Evolutionary conservation across 2,329 filamentous ascomycete species (phyloP).

Genomic region (Chaetomium sp.): DNA sequence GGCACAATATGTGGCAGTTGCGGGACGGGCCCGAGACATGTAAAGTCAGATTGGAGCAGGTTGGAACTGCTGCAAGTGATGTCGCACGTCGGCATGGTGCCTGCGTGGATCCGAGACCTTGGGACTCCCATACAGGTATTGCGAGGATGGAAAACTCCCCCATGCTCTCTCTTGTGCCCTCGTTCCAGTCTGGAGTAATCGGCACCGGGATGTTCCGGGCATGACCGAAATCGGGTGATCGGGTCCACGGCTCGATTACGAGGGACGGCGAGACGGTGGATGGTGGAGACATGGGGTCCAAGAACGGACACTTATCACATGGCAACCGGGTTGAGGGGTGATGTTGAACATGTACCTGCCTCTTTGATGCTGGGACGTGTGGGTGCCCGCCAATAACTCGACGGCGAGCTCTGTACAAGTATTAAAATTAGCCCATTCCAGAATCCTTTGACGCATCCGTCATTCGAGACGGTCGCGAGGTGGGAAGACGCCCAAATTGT

Average conservation of each 20-base stretch:
- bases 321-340: conserved; percentile 2
- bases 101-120: conserved; percentile 4
- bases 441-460: background rate
- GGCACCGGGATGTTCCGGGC: background rate
- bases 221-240: background rate
- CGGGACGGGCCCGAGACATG: conserved; percentile 11
- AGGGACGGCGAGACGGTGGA: background rate
- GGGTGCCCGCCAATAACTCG: background rate
- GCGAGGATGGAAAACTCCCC: background rate
- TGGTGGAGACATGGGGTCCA: background rate
- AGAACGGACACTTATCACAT: conserved; percentile 8
- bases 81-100: conserved; percentile 1
- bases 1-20: background rate
- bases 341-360: conserved; percentile 9
- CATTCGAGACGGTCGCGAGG: background rate
- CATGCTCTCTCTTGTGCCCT: background rate
- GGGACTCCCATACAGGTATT: background rate
- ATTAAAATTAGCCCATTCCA: background rate
- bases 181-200: background rate
- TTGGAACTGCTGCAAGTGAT: conserved; percentile 10
- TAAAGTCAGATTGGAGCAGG: conserved; percentile 6
- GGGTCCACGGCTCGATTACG: background rate
- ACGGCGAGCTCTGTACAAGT: background rate
- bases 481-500: background rate
- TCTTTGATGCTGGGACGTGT: background rate